These are phyloP conservation scores for Trichoderma atroviride DNA, from an alignment of 2,329 filamentous ascomycete genomes.

Conservation along the genomic window DNA sequence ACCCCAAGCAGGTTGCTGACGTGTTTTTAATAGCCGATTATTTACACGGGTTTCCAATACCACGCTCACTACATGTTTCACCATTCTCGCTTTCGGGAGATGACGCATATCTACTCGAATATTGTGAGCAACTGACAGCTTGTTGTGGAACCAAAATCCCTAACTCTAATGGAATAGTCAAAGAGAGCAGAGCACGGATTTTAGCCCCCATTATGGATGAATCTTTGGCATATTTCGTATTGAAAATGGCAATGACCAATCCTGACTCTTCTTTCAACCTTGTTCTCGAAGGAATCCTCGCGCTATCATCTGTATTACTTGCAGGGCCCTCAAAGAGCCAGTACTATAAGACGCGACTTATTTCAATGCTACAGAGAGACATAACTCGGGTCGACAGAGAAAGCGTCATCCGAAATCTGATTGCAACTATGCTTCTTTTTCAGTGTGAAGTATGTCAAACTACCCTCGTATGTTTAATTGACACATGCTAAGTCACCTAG, in stretches of 20 bases:
- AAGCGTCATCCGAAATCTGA: constrained; percentile 20
- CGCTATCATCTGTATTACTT: constrained; percentile 15
- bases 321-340: constrained; percentile 11
- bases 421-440: constrained; percentile 27
- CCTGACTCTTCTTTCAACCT: background rate
- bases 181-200: constrained; percentile 15
- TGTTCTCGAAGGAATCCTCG: constrained; percentile 13
- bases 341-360: constrained; percentile 8
- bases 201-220: constrained; percentile 25
- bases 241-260: constrained; percentile 8
- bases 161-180: background rate
- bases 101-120: background rate
- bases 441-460: constrained; percentile 22
- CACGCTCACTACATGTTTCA: background rate
- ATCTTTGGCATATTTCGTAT: constrained; percentile 19
- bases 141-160: background rate
- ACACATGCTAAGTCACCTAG: background rate
- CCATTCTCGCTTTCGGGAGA: background rate
- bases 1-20: background rate
- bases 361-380: constrained; percentile 17
- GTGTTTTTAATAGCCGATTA: background rate
- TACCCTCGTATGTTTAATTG: background rate
- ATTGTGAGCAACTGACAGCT: background rate
- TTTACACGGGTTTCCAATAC: background rate
- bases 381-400: constrained; percentile 10